A percentile compares a stretch with the other conserved stretches of the same genome.
phyloP scores from a whole-genome alignment of 805 yeast species.

The Lipomyces anomalus region DNA sequence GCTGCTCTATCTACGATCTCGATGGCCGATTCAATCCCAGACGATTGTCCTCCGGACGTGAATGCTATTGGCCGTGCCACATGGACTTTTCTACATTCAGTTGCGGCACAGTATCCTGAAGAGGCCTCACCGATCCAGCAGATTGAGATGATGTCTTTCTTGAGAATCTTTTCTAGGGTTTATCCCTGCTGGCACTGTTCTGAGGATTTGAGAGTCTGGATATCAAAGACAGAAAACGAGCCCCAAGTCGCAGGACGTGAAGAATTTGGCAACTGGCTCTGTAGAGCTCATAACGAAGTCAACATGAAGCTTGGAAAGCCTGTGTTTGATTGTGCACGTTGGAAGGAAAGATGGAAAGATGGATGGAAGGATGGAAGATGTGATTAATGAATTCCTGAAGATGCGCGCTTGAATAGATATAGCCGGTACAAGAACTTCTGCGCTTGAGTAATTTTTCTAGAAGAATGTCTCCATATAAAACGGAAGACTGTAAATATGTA shows the following conservation, averaged over 20 bases:
- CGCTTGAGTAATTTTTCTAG: not conserved
- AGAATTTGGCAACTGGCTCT: constrained; percentile 82
- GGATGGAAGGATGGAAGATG: constrained; percentile 76
- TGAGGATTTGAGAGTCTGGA: constrained; percentile 65
- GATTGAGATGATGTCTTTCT: constrained; percentile 62
- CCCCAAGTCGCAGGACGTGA: constrained; percentile 51
- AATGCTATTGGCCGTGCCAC: constrained; percentile 73
- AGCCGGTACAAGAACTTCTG: not conserved
- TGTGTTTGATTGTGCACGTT: constrained; percentile 74
- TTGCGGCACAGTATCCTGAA: constrained; percentile 85
- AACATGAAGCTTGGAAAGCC: constrained; percentile 82
- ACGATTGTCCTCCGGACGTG: constrained; percentile 81
- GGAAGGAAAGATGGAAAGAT: constrained; percentile 93
- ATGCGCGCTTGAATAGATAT: too few species aligned
- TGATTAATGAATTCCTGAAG: constrained; percentile 30
- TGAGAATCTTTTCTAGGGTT: constrained; percentile 64
- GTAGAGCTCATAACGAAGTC: constrained; percentile 94
- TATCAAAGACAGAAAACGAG: constrained; percentile 42
- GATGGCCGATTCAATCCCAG: constrained; percentile 27
- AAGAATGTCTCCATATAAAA: too few species aligned
- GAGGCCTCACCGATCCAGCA: constrained; percentile 58
- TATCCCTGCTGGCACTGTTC: constrained; percentile 97
- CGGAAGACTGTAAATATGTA: too few species aligned
- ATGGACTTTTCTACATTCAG: constrained; percentile 86
- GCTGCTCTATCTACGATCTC: constrained; percentile 27